Percentiles rank a stretch among this genome's conserved stretches.
These are phyloP conservation scores for Monascus purpureus DNA, from an alignment of 495 filamentous ascomycete species.

Conservation along the genomic window DNA sequence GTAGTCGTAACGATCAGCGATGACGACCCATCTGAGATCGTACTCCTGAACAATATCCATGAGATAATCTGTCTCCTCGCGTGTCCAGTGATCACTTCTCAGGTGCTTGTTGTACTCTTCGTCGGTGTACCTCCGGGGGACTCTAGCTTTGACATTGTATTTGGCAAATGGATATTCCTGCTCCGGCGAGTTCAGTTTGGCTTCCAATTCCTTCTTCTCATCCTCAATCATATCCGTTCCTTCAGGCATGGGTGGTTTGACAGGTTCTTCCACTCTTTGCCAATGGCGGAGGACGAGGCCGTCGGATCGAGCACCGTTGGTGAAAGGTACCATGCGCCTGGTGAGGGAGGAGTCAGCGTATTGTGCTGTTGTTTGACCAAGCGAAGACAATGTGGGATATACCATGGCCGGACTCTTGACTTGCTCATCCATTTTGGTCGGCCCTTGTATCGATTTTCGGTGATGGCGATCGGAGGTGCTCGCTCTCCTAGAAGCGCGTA, in stretches of 20 bases:
- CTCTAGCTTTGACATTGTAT: conserved; percentile 64
- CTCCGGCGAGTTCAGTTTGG: conserved; percentile 11
- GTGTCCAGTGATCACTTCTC: conserved; percentile 64
- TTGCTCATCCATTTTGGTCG: conserved; percentile 46
- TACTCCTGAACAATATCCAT: conserved; percentile 58
- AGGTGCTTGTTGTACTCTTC: conserved; percentile 72
- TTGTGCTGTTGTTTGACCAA: too few relatives aligned
- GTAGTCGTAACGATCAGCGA: conserved; percentile 86
- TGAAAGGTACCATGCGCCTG: conserved; percentile 43
- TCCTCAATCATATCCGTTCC: conserved; percentile 30
- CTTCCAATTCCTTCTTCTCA: conserved; percentile 26
- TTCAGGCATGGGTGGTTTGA: conserved; percentile 24
- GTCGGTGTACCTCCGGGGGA: conserved; percentile 62
- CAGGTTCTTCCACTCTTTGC: conserved; percentile 31
- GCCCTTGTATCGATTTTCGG: conserved; percentile 52
- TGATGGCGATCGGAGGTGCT: conserved; percentile 54
- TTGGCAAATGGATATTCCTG: conserved; percentile 48
- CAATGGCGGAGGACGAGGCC: conserved; percentile 55
- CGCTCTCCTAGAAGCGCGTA: conserved; percentile 52
- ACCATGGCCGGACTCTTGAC: conserved; percentile 39
- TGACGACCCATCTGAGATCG: conserved; percentile 80
- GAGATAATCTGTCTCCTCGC: conserved; percentile 86
- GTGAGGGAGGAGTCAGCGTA: background rate
- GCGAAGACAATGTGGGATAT: conserved; percentile 4
- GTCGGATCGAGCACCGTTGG: conserved; percentile 41